A percentile compares a stretch with the other conserved stretches of the same genome.
These are phyloP conservation scores for Kregervanrija fluxuum DNA, from an alignment of 805 yeast genomes.

Conservation along the genomic window DNA sequence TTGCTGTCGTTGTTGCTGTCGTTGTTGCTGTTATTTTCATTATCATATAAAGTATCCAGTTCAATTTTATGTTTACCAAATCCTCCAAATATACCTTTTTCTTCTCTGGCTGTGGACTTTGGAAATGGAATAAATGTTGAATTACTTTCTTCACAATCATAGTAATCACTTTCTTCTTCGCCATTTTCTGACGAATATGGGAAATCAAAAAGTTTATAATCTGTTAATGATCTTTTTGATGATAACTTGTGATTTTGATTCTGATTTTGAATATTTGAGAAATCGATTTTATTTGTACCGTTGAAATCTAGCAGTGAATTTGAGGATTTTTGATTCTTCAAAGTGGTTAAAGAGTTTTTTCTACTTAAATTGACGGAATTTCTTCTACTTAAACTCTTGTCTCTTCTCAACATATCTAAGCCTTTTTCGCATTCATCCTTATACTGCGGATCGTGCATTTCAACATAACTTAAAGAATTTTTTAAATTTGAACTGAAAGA, in stretches of 20 bases:
- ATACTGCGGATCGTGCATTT: slow-evolving; percentile 66
- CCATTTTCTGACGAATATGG: no score
- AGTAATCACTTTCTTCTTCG: no score
- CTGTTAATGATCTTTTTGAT: neutral
- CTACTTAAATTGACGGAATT: slow-evolving; percentile 16
- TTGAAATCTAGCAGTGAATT: slow-evolving; percentile 19
- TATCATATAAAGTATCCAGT: slow-evolving; percentile 20
- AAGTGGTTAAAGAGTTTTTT: slow-evolving; percentile 9
- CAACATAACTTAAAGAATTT: slow-evolving; percentile 49
- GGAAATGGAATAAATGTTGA: no score
- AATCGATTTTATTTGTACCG: slow-evolving; percentile 11
- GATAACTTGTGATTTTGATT: neutral
- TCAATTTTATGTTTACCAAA: slow-evolving; percentile 16
- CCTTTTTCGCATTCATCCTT: slow-evolving; percentile 38
- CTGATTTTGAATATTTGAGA: neutral
- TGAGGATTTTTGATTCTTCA: slow-evolving; percentile 13
- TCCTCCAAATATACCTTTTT: slow-evolving; percentile 21
- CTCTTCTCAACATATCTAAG: slow-evolving; percentile 32
- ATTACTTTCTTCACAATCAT: no score
- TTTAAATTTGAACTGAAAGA: slow-evolving; percentile 34
- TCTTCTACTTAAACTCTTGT: slow-evolving; percentile 25
- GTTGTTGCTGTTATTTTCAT: slow-evolving; percentile 3
- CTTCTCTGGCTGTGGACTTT: neutral
- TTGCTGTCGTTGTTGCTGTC: neutral
- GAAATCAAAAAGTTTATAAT: no score